These are phyloP conservation scores for Crithidia mellificae DNA, from an alignment of 208 protist genomes.

Conservation along the genomic window DNA sequence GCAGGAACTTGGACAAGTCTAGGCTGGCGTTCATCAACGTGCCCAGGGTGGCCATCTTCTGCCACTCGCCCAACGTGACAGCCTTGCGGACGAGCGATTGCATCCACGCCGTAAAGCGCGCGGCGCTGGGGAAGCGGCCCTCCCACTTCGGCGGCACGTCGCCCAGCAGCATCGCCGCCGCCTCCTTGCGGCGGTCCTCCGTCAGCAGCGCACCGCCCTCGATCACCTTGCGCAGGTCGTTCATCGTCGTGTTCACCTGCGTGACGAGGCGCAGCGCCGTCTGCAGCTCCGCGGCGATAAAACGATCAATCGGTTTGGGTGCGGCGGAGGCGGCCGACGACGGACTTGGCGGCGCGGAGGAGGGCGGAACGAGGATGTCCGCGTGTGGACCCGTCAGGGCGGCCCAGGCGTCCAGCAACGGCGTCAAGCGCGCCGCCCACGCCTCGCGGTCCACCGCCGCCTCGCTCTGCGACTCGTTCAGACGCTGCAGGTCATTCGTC, in stretches of 20 bases:
- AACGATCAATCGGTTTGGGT: slow-evolving; percentile 84
- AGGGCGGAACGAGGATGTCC: slow-evolving; percentile 46
- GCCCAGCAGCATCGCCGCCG: slow-evolving; percentile 79
- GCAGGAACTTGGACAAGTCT: slow-evolving; percentile 88
- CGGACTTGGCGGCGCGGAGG: slow-evolving; percentile 18
- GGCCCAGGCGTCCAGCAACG: slow-evolving; percentile 87
- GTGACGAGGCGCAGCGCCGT: slow-evolving; percentile 70
- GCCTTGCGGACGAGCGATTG: slow-evolving; percentile 83
- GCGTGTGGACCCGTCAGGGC: slow-evolving; percentile 69
- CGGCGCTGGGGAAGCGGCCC: slow-evolving; percentile 83
- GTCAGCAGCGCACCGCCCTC: slow-evolving; percentile 89
- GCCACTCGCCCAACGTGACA: slow-evolving; percentile 76
- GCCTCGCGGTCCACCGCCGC: slow-evolving; percentile 81
- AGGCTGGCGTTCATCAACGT: slow-evolving; percentile 77
- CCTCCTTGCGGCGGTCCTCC: slow-evolving; percentile 73
- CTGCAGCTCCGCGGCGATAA: slow-evolving; percentile 86
- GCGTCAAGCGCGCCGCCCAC: slow-evolving; percentile 81
- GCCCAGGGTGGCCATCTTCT: slow-evolving; percentile 43
- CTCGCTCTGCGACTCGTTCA: slow-evolving; percentile 70
- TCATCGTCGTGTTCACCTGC: slow-evolving; percentile 79
- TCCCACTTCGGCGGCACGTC: slow-evolving; percentile 90
- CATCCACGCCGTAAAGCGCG: slow-evolving; percentile 84
- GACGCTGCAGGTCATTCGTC: slow-evolving; percentile 79
- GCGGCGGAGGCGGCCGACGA: slow-evolving; percentile 14
- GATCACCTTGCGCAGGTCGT: slow-evolving; percentile 84